Base-by-base conservation (phyloP, 1,139 yeast species). In the Pichia sp. region DNA sequence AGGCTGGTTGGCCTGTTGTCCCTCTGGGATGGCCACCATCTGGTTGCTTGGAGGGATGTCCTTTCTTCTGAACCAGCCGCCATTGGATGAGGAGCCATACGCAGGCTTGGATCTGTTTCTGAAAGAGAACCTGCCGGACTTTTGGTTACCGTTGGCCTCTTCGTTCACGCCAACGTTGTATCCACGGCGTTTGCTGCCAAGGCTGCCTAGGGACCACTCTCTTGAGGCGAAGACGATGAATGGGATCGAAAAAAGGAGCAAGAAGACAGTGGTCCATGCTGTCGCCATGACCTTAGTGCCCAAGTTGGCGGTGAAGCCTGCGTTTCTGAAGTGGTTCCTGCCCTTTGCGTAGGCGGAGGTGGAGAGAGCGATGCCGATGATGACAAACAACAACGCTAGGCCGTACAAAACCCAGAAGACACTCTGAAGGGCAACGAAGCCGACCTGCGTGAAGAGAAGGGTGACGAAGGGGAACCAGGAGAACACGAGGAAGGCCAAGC, bases 301-400 rank as follows among this genome's bases (percentile, higher is more conserved):
- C 50, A 88, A 62, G 13, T 64, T 67, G 11, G 93, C 79, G 23
- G 59, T 52, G 52, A 69, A 65, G 46, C 83, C 84, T 42, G 72
- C 75, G 55, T 73, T 64, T 44, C 71, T 72, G 71, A 87, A 87
- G 16, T 76, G 75, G 60, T 78, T 71, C 60, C 80, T 77, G 43
- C 88, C 93, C 68, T 76, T 76, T 32, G 81, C 87, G 67, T 76
- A 84, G 45, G 79, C 80, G 34, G 88, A 87, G 7, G 95, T 87
- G 49, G 79, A 69, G 57, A 85, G 71, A 44, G 81, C 70, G n/a
- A 90, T 82, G 19, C 87, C 83, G 34, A 82, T 68, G 31, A 78
- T 66, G 13, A 77, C 72, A 67, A 85, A 84, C 34, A 85, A 61
- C 47, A 81, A 70, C 1, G 87, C 79, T 43, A 78, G 49, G 15